phyloP scores from a whole-genome alignment of 768 basidiomycete genomes.

The Hydnomerulius pinastri region DNA sequence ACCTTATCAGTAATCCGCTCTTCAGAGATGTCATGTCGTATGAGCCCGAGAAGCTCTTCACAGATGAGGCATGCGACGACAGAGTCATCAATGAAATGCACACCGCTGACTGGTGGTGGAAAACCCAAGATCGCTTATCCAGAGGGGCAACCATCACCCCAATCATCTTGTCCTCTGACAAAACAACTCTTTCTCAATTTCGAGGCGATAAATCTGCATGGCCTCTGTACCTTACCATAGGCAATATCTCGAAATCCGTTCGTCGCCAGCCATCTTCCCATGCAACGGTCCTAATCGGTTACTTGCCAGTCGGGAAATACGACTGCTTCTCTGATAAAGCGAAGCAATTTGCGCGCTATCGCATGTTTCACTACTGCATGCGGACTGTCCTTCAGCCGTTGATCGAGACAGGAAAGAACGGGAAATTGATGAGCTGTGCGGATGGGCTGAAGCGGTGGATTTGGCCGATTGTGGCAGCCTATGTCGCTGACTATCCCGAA shows the following conservation, averaged over 20 bases:
- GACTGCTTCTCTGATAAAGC: no score
- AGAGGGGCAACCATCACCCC: constrained; percentile 37
- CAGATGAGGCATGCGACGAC: neutral
- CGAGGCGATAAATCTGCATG: constrained; percentile 42
- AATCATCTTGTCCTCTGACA: constrained; percentile 47
- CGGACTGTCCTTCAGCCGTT: no score
- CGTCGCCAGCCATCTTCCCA: constrained; percentile 35
- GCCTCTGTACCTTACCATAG: constrained; percentile 46
- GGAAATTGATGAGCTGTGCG: constrained; percentile 3
- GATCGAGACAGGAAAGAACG: constrained; percentile 14
- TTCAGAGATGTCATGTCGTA: neutral
- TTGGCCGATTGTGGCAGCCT: constrained; percentile 3
- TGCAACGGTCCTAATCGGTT: constrained; percentile 40
- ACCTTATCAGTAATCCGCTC: constrained; percentile 30
- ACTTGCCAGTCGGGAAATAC: constrained; percentile 41
- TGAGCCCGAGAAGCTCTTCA: constrained; percentile 4
- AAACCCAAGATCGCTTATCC: neutral
- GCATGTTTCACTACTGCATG: no score
- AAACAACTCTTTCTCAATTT: constrained; percentile 43
- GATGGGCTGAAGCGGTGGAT: constrained; percentile 4
- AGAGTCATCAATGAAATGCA: constrained; percentile 6
- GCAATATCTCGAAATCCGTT: constrained; percentile 43
- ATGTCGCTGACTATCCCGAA: constrained; percentile 11
- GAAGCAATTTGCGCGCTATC: no score
- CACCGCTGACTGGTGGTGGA: constrained; percentile 14